phyloP scores from a whole-genome alignment of 2,329 filamentous ascomycete species.

The Biscogniauxia sp. region DNA sequence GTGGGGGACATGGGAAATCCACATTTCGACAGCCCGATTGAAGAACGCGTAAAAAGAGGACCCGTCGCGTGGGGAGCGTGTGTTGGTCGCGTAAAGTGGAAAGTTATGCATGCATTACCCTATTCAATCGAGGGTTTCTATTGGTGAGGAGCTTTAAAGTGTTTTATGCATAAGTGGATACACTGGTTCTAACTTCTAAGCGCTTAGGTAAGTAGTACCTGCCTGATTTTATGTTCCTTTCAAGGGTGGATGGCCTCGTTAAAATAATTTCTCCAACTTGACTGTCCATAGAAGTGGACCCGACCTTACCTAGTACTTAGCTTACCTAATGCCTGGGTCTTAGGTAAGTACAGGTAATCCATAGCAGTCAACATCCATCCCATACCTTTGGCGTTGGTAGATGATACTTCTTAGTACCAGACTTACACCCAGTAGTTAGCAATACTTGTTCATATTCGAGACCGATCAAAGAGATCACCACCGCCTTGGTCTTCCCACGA shows the following conservation, averaged over 20 bases:
- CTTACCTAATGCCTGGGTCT: not conserved
- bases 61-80: constrained; percentile 17
- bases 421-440: no score
- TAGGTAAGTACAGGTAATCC: not conserved
- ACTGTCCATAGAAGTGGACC: constrained; percentile 2
- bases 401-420: no score
- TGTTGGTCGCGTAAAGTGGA: constrained; percentile 34
- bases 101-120: constrained; percentile 17
- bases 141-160: not conserved
- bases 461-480: not conserved
- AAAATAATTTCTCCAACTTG: constrained; percentile 20
- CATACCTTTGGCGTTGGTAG: not conserved
- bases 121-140: constrained; percentile 3
- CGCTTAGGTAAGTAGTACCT: not conserved
- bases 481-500: not conserved
- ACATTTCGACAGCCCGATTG: constrained; percentile 21
- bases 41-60: constrained; percentile 24
- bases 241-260: constrained; percentile 10
- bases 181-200: no score
- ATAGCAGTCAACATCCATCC: no score
- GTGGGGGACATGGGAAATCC: constrained; percentile 18
- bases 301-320: constrained; percentile 6
- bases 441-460: not conserved
- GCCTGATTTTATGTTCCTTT: not conserved
- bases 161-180: not conserved